Base-by-base conservation (phyloP, 345 rosid genomes). In the Leavenworthia alabamica region DNA sequence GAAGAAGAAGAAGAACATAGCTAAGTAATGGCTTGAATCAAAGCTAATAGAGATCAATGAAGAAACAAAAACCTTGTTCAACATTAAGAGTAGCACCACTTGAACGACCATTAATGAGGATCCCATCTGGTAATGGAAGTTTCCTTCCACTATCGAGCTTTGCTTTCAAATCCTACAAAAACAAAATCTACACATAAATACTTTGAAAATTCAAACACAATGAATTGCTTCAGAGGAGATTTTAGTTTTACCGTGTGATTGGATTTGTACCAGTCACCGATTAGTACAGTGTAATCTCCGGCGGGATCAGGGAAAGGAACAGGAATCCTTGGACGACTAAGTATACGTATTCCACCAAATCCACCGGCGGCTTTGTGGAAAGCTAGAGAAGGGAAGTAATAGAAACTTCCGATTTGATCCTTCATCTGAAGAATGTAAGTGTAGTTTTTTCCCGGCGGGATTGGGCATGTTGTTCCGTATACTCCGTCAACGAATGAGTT, bases 41-140 rank as follows among this genome's bases (percentile, higher is more conserved):
- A 3, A 63, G 44, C 6, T 3, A 17, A 20, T 10, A 43, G 55
- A 55, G 10, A 29, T 9, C 4, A 61, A 35, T n/a, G n/a, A n/a
- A n/a, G n/a, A n/a, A n/a, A n/a, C 2, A 47, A 39, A 28, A 46
- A 89, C 98, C 99, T 83, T 85, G 95, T 53, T 93, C 96, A 57
- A 93, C 90, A 7, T 78, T 90, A 35, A 93, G 71, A 19, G 69
- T 58, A 4, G 83, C 82, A 47, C 97, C 95, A 13, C 63, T 79
- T 11, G 90, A 89, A 0, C 94, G 85, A 0, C 99, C 99, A 61
- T 93, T 93, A 75, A 93, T 88, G 68, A 93, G 95, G 39, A 93
- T 81, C 8, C 96, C 99, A 57, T 87, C 90, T 16, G 97, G 87
- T 48, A 75, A 75, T 8, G 96, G 97, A 11, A 93, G 76, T 79